Evolutionary conservation across 208 protist genomes (phyloP).

Genomic region (Trypanosoma cruzi): DNA sequence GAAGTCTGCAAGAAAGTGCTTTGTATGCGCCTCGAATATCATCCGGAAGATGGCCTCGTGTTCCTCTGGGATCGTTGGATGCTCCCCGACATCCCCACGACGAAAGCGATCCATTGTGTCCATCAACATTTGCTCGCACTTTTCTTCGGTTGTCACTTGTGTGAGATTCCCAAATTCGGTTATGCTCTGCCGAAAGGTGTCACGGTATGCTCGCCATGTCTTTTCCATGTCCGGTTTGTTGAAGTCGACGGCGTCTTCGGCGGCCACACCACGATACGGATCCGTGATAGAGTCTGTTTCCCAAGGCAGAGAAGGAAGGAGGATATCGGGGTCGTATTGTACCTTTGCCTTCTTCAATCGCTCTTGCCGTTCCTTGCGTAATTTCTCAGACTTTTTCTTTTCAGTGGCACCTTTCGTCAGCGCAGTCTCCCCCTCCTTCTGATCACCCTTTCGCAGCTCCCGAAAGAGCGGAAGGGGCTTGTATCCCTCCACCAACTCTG

Average conservation of each 20-base stretch:
- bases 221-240: slow-evolving; percentile 82
- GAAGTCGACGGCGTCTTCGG: slow-evolving; percentile 65
- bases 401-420: slow-evolving; percentile 36
- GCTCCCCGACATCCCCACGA: slow-evolving; percentile 70
- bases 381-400: slow-evolving; percentile 70
- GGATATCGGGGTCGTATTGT: slow-evolving; percentile 77
- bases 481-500: slow-evolving; percentile 81
- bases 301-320: slow-evolving; percentile 86
- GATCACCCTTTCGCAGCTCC: slow-evolving; percentile 53
- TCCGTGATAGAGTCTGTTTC: slow-evolving; percentile 87
- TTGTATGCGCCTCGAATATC: slow-evolving; percentile 88
- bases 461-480: slow-evolving; percentile 84
- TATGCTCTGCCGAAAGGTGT: slow-evolving; percentile 77
- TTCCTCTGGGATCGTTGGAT: slow-evolving; percentile 71
- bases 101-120: slow-evolving; percentile 81
- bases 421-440: slow-evolving; percentile 17
- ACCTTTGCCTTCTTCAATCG: slow-evolving; percentile 74
- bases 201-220: slow-evolving; percentile 77
- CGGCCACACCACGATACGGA: slow-evolving; percentile 76
- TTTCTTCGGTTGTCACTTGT: slow-evolving; percentile 77
- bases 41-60: slow-evolving; percentile 77
- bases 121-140: slow-evolving; percentile 79
- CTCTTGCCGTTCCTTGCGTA: slow-evolving; percentile 77
- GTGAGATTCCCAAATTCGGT: slow-evolving; percentile 87
- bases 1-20: slow-evolving; percentile 88